Base-by-base conservation (phyloP, 176 grass and related monocot species). In the Olyra latifolia region DNA sequence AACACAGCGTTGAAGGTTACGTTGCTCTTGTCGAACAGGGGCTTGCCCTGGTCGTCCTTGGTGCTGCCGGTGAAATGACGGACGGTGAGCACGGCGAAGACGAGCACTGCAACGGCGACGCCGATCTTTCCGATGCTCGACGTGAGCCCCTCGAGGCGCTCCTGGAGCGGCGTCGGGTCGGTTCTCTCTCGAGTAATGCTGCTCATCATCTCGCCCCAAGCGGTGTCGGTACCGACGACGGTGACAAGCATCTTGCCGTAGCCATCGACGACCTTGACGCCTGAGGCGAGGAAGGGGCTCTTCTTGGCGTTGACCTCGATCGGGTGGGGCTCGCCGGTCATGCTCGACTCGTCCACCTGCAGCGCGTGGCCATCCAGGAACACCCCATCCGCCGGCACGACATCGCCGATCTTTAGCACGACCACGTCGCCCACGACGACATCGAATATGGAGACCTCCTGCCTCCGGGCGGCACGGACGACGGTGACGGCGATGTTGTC, bases 171-270 rank as follows among this genome's bases (percentile, higher is more conserved):
- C 20, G 95, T 98, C 1, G 87, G 72, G 0, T 94, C 88, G 0
- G 72, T 66, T 39, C 49, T 92, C 46, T 98, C 92, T 10, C 78
- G 47, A 1, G 42, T 87, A 47, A 97, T 91, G 85, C 56, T 84
- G 71, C 87, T 10, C 92, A 97, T 97, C 95, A 97, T 94, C 70
- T 92, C 95, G 3, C 95, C 95, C 95, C 95, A 97, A 4, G 71
- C 66, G 0, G 95, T 98, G 74, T 91, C 68, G 2, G 61, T 81
- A 12, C 95, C 95, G 13, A 94, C 95, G 4, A 90, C 92, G 0
- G 92, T 98, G 45, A 98, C 87, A 3, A 98, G 72, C 87, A 98
- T 98, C 2, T 41, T 32, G 13, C 79, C 88, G 72, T 87, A 91
- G 3, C 95, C 95, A 22, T 98, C 87, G 27, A 93, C 42, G 12